These are phyloP conservation scores for Diplocarpon rosae DNA, from an alignment of 2,329 filamentous ascomycete genomes.

Conservation along the genomic window DNA sequence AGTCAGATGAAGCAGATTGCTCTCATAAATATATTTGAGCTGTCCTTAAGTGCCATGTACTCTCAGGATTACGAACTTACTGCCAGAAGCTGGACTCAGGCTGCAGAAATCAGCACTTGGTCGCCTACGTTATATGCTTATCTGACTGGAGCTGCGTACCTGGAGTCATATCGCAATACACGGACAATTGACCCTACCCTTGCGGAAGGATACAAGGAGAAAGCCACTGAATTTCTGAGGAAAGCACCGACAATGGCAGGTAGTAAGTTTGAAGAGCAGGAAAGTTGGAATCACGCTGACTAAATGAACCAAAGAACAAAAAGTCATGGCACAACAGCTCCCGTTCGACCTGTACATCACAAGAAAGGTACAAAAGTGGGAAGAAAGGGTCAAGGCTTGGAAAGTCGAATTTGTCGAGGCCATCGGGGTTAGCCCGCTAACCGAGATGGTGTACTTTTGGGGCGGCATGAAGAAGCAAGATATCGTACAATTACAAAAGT, in stretches of 20 bases:
- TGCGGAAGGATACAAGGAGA: constrained; percentile 45
- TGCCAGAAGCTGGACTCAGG: constrained; percentile 62
- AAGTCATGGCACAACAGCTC: constrained; percentile 78
- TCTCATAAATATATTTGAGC: constrained; percentile 76
- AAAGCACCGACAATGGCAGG: constrained; percentile 65
- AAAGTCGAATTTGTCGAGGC: constrained; percentile 65
- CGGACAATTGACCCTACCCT: constrained; percentile 34
- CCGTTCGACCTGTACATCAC: constrained; percentile 81
- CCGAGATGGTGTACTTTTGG: constrained; percentile 94
- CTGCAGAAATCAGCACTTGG: constrained; percentile 80
- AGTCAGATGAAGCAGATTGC: constrained; percentile 81
- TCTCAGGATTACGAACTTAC: constrained; percentile 66
- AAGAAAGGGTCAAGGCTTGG: constrained; percentile 59
- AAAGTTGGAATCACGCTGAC: background rate
- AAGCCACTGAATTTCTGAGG: constrained; percentile 58
- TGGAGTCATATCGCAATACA: constrained; percentile 68
- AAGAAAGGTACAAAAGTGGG: constrained; percentile 83
- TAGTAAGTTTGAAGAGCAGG: constrained; percentile 27
- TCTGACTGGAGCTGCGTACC: constrained; percentile 65
- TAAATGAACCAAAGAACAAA: constrained; percentile 45
- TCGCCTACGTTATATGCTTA: constrained; percentile 84
- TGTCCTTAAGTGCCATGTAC: constrained; percentile 67
- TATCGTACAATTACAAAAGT: constrained; percentile 49
- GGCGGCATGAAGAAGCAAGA: constrained; percentile 79
- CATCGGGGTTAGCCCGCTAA: constrained; percentile 65